Base-by-base conservation (phyloP, 2,329 filamentous ascomycete species). In the Alternaria consortialis region DNA sequence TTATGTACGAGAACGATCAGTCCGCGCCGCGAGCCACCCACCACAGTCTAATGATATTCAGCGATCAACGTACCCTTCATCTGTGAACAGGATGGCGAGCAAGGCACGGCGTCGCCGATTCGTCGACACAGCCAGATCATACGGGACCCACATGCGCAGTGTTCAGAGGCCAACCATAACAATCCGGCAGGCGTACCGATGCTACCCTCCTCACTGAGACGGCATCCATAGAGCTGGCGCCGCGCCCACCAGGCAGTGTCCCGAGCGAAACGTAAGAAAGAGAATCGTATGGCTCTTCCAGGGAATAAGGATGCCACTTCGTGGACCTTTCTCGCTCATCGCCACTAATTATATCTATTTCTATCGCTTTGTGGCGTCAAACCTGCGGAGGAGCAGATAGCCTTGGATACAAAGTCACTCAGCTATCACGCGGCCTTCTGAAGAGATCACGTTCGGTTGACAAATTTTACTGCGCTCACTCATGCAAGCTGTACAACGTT, bases 151-250 rank as follows among this genome's bases (percentile, higher is more conserved):
- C 44, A 15, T 32, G 36, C 17, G 39, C 46, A 52, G 29, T 46
- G 39, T 36, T 23, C 31, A 47, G 20, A 36, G 7, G 15, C 34
- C 48, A 60, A 12, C 40, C 12, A 36, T 27, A 25, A 46, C 13
- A 31, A 32, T n/a, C 31, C 32, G 32, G 53, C 58, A 52, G 44
- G 37, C 40, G 25, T 51, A 50, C 50, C 42, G 48, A 40, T 27
- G 15, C 47, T 40, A 31, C 31, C 37, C 42, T 43, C n/a, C 9
- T 56, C 37, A 8, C 48, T 34, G 39, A 46, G 7, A 15, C 32
- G 27, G 25, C 8, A 31, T 56, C 32, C 31, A 23, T 23, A 23
- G 12, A 39, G 36, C 53, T 53, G 40, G 37, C 23, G 8, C 29
- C 29, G 34, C 36, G 42, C 13, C 48, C n/a, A 15, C 23, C 36